Percentiles rank a stretch among this genome's conserved stretches.
phyloP scores from a whole-genome alignment of 495 filamentous ascomycete species.

The Trichocladium uniseriatum region DNA sequence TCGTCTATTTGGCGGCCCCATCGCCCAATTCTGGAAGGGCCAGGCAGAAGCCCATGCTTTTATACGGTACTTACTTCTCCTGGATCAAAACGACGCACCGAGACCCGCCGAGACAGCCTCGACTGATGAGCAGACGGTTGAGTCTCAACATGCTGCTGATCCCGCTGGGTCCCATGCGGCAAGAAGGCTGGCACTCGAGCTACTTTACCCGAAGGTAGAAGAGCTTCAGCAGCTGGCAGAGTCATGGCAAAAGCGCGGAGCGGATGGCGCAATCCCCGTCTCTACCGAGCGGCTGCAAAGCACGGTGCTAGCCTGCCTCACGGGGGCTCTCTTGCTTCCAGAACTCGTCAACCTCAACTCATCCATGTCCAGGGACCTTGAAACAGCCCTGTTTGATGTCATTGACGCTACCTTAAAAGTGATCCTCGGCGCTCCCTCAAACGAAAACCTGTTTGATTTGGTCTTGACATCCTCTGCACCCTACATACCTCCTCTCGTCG shows the following conservation, averaged over 20 bases:
- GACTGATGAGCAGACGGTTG: neutral
- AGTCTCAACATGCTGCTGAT: slow-evolving; percentile 19
- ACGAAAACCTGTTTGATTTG: slow-evolving; percentile 27
- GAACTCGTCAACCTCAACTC: slow-evolving; percentile 33
- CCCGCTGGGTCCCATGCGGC: slow-evolving; percentile 32
- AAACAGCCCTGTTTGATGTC: slow-evolving; percentile 25
- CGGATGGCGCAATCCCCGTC: slow-evolving; percentile 32
- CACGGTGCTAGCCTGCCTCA: slow-evolving; percentile 36
- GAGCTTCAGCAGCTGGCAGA: slow-evolving; percentile 32
- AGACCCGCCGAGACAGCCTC: neutral
- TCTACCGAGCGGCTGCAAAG: slow-evolving; percentile 40
- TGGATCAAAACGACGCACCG: slow-evolving; percentile 17
- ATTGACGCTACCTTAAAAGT: slow-evolving; percentile 28
- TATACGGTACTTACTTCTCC: slow-evolving; percentile 35
- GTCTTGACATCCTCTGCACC: slow-evolving; percentile 27
- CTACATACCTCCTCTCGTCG: slow-evolving; percentile 31
- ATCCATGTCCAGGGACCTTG: slow-evolving; percentile 33
- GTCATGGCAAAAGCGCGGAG: slow-evolving; percentile 34
- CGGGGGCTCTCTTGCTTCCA: slow-evolving; percentile 34
- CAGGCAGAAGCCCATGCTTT: slow-evolving; percentile 18
- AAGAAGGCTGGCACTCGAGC: slow-evolving; percentile 40
- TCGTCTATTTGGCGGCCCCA: slow-evolving; percentile 31
- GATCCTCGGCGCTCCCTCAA: slow-evolving; percentile 27
- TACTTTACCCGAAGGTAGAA: slow-evolving; percentile 39
- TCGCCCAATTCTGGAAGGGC: slow-evolving; percentile 27